Evolutionary conservation across 164 flowering plant species (phyloP).

Genomic region (Stephania cephalantha): DNA sequence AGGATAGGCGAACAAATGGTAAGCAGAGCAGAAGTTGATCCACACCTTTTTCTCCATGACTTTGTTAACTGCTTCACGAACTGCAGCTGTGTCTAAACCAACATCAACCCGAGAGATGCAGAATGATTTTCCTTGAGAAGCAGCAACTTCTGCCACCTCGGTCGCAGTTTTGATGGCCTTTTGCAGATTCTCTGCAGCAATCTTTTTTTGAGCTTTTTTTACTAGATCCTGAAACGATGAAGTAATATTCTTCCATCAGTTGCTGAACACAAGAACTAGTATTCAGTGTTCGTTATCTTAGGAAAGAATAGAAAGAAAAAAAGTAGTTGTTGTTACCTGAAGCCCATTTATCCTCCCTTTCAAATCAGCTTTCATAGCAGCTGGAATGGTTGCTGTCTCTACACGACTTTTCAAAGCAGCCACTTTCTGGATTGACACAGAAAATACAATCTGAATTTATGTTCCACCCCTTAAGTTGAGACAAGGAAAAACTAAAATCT

Average conservation of each 20-base stretch:
- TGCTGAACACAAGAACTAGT: not conserved
- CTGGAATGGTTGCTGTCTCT: conserved; percentile 75
- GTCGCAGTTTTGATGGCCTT: conserved; percentile 61
- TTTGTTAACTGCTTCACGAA: conserved; percentile 84
- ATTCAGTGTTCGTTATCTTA: not conserved
- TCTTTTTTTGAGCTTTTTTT: conserved; percentile 77
- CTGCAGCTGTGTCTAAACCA: conserved; percentile 76
- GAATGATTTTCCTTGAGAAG: conserved; percentile 64
- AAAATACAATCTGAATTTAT: not conserved
- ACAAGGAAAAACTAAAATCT: too few species aligned
- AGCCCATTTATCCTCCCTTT: conserved; percentile 51
- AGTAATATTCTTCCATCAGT: not conserved
- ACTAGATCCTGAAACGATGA: conserved; percentile 50
- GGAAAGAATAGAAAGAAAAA: not conserved
- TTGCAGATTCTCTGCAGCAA: conserved; percentile 65
- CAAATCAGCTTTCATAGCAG: conserved; percentile 76
- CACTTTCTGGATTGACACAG: conserved; percentile 47
- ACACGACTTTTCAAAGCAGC: conserved; percentile 68
- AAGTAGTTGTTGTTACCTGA: conserved; percentile 41
- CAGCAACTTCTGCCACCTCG: conserved; percentile 62
- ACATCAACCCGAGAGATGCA: conserved; percentile 68
- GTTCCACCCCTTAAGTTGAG: not conserved
- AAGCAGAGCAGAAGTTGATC: not conserved
- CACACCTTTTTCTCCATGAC: conserved; percentile 60
- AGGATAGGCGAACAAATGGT: not conserved